These are phyloP conservation scores for Vitis cinerea DNA, from an alignment of 164 flowering plant species.

Conservation along the genomic window DNA sequence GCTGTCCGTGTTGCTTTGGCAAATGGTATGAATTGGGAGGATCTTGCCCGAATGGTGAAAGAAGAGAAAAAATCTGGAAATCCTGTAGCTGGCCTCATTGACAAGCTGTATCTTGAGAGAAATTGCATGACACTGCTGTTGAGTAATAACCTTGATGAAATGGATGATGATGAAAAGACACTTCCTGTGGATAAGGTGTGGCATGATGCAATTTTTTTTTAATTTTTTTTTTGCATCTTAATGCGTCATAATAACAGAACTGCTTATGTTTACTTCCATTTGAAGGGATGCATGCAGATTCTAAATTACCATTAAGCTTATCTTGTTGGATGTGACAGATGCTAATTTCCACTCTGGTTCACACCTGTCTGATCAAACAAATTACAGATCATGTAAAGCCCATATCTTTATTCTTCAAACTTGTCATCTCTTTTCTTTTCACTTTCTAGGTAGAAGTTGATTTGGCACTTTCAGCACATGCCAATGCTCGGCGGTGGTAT, in stretches of 20 bases:
- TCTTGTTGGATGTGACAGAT: neutral
- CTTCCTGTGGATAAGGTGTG: constrained; percentile 87
- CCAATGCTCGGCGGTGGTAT: constrained; percentile 95
- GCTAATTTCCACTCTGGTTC: neutral
- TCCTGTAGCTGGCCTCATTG: constrained; percentile 93
- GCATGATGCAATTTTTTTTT: neutral
- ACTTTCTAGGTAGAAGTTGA: constrained; percentile 87
- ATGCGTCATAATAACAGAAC: neutral
- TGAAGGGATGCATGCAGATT: neutral
- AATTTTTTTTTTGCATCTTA: neutral
- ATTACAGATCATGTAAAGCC: no score
- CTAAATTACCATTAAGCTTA: neutral
- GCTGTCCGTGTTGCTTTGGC: constrained; percentile 98
- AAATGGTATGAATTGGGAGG: constrained; percentile 94
- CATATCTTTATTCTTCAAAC: neutral
- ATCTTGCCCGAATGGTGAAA: constrained; percentile 92
- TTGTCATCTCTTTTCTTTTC: neutral
- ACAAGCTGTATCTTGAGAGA: constrained; percentile 84
- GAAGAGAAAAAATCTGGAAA: constrained; percentile 94
- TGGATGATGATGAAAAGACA: constrained; percentile 98
- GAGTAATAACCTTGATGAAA: constrained; percentile 98
- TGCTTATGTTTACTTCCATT: neutral
- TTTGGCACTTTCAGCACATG: constrained; percentile 92
- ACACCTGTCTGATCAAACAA: no score
- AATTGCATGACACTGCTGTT: constrained; percentile 84